These are phyloP conservation scores for Coniella vitis DNA, from an alignment of 2,329 filamentous ascomycete genomes.

Conservation along the genomic window DNA sequence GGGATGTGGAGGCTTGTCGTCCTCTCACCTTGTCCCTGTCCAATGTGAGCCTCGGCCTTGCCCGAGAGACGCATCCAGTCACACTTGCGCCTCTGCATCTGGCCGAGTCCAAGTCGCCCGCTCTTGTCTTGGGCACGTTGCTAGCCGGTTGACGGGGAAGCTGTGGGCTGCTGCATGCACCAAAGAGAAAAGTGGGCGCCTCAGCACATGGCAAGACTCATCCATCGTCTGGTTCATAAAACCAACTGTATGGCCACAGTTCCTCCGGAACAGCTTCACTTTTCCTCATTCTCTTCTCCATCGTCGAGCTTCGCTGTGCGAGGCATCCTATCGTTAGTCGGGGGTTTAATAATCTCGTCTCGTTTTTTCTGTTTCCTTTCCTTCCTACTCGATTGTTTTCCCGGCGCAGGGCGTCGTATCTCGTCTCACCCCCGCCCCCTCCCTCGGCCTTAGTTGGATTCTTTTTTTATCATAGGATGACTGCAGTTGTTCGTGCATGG, in stretches of 20 bases:
- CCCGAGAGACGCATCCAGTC: conserved; percentile 10
- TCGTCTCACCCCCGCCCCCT: conserved; percentile 15
- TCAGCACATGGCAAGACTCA: conserved; percentile 4
- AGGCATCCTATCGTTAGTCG: conserved; percentile 37
- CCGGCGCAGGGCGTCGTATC: conserved; percentile 27
- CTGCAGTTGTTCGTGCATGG: conserved; percentile 10
- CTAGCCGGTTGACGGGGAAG: conserved; percentile 13
- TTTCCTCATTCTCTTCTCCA: conserved; percentile 25
- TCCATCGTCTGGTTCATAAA: conserved; percentile 7
- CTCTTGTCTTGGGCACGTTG: conserved; percentile 1
- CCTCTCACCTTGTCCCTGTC: no score
- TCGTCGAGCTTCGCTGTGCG: conserved; percentile 35
- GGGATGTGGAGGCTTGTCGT: not conserved
- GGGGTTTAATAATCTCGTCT: conserved; percentile 22
- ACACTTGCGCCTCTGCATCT: conserved; percentile 11
- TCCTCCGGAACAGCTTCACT: conserved; percentile 16
- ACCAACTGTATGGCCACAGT: conserved; percentile 12
- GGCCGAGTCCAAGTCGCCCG: conserved; percentile 4
- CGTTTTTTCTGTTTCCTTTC: conserved; percentile 12
- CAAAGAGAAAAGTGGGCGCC: not conserved
- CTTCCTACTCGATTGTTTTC: conserved; percentile 13
- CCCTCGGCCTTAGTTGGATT: conserved; percentile 5
- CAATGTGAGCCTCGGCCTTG: conserved; percentile 10
- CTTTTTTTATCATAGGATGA: conserved; percentile 25
- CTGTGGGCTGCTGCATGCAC: conserved; percentile 8